Evolutionary conservation across 371 early-diverging fungal species (phyloP), one percentile per base, ranked within the genome.

Genomic region (Mucor indicus): DNA sequence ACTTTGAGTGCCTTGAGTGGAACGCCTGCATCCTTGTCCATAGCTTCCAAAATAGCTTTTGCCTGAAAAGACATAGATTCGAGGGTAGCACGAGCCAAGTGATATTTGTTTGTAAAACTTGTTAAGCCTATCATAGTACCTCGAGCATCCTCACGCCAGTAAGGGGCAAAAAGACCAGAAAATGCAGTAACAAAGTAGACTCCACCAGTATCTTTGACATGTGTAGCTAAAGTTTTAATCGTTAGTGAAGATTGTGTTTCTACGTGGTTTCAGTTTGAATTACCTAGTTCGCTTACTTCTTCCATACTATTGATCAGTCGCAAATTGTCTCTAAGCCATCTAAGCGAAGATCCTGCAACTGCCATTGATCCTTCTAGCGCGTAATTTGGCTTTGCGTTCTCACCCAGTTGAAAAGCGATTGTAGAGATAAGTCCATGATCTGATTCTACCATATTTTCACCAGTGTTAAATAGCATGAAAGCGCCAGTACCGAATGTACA

Each of bases 401-500:
- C 67, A 10, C 94, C 95, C 22, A 98, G 77, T 57, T 95, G 77
- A 70, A 90, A 98, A 3, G 81, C 96, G 7, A 96, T 89, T 0
- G 96, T 98, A 0, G 95, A 91, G 38, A 98, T 64, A 22, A 98
- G 77, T 0, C 98, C 96, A 58, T 91, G 72, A 38, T 72, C 74
- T 30, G 95, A 93, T 38, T 83, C 59, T 25, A 93, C 88, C 15
- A 87, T 85, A 21, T 78, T 54, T 10, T 64, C 42, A 12, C 98
- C 98, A 3, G 93, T 94, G 75, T 98, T 96, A 72, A 90, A 91
- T 32, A 98, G 68, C 92, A 96, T 87, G 65, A 96, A 96, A 61
- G 93, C 92, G 12, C 98, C 98, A 12, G 96, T 96, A 25, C 98
- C 98, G 74, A 93, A 79, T 5, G 98, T 98, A 76, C 92, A 95